Conservation (phyloP, 2,329 filamentous ascomycete species). For the Fusarium citri region DNA sequence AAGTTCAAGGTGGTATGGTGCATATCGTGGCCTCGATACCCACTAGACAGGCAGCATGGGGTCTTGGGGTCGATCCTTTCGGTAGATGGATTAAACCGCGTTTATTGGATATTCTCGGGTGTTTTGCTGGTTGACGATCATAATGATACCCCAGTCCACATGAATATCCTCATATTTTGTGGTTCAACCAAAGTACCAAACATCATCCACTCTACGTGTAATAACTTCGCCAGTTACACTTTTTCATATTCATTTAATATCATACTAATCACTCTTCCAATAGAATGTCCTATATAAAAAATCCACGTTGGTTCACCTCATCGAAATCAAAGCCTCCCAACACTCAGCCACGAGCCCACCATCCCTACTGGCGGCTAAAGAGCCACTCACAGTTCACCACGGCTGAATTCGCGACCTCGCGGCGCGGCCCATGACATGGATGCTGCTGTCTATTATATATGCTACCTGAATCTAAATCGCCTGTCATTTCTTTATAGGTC, state of each 20-base stretch:
- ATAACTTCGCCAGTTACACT: not conserved
- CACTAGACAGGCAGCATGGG: slow-evolving; percentile 6
- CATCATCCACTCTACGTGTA: not conserved
- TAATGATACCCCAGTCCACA: not conserved
- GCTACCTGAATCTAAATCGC: not conserved
- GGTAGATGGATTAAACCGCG: slow-evolving; percentile 17
- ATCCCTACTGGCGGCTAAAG: slow-evolving; percentile 32
- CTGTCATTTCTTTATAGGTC: slow-evolving; percentile 18
- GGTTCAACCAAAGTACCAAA: not conserved
- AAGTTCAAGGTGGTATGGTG: slow-evolving; percentile 24
- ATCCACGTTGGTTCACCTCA: slow-evolving; percentile 30
- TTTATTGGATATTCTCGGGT: slow-evolving; percentile 1
- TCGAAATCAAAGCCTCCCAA: slow-evolving; percentile 34
- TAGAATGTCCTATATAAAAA: not conserved
- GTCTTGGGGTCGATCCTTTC: slow-evolving; percentile 20
- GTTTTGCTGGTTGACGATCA: not conserved
- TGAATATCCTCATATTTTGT: not conserved
- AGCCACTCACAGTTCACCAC: slow-evolving; percentile 39
- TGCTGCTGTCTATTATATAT: not conserved
- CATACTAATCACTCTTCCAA: not conserved
- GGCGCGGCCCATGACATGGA: slow-evolving; percentile 12
- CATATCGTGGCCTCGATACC: slow-evolving; percentile 4
- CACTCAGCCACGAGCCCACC: slow-evolving; percentile 41
- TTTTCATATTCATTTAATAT: not conserved
- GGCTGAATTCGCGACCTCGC: slow-evolving; percentile 29